Base-by-base conservation (phyloP, 148 eudicot genomes). In the Camellia sinensis region DNA sequence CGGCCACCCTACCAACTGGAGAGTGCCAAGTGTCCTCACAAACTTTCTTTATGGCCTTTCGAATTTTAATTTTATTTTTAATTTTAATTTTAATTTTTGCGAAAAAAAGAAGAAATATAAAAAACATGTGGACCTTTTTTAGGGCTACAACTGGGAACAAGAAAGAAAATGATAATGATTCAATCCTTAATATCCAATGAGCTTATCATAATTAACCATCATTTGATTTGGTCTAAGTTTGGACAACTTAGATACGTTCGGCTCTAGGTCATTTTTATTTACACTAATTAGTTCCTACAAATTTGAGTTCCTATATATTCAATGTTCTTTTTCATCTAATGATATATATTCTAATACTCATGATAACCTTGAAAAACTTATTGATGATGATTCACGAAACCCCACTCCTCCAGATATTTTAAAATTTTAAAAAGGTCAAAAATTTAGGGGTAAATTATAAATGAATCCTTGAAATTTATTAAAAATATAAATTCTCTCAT, bases 1-100 rank as follows among this genome's bases (percentile, higher is more conserved):
- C 83, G 87, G 85, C 81, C 68, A 64, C 2, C 41, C 69, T 10
- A 15, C 22, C 89, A 86, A 84, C 83, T 1, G 64, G 3, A 37
- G 6, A 41, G 0, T 41, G 85, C 83, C 90, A 88, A 74, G 84
- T 85, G 84, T 80, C 61, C 67, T 29, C 37, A 29, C 37, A 29
- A 29, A 29, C 37, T 29, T 29, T 29, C 37, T 29, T 29, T 29
- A 29, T 29, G 1, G 37, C 1, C 37, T 29, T 29, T 29, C 1
- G 37, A 29, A 29, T 29, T 29, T 29, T 29, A 29, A 29, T 29
- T 29, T 29, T 29, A 29, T 29, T 29, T 29, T 29, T 29, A 29
- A 29, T 29, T 29, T 29, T 29, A 29, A 1, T 29, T 29, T 29
- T 29, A 29, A 29, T 56, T 40, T 37, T 54, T n/a, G 5, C 0